Percentiles rank a stretch among this genome's conserved stretches.
Evolutionary conservation across 139 green algal species (phyloP).

Genomic region (Coccomyxa sp.): DNA sequence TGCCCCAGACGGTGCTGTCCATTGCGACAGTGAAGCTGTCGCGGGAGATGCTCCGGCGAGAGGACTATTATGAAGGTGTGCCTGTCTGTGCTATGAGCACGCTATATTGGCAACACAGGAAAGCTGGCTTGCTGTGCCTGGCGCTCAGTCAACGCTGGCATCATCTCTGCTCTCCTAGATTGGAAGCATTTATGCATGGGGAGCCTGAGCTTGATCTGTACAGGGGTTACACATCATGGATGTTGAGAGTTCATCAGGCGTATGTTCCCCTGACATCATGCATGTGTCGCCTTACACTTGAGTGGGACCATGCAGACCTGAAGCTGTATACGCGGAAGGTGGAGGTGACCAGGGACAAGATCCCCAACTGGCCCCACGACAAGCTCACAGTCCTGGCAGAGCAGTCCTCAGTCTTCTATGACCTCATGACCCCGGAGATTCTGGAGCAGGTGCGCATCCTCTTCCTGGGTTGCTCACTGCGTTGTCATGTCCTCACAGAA

Average conservation of each 20-base stretch:
- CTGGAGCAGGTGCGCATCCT: slow-evolving; percentile 9
- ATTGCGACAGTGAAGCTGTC: slow-evolving; percentile 14
- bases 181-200: too few species aligned
- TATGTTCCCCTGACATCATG: too few species aligned
- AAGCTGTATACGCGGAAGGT: slow-evolving; percentile 12
- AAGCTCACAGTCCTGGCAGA: slow-evolving; percentile 29
- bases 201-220: too few species aligned
- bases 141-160: too few species aligned
- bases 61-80: slow-evolving; percentile 17
- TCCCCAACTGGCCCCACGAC: slow-evolving; percentile 19
- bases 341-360: slow-evolving; percentile 12
- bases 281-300: too few species aligned
- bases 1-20: slow-evolving; percentile 32
- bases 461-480: background rate
- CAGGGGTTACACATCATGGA: too few species aligned
- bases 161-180: too few species aligned
- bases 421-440: slow-evolving; percentile 21
- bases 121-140: too few species aligned
- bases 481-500: background rate
- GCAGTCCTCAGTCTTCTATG: slow-evolving; percentile 28
- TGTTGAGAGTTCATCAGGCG: too few species aligned
- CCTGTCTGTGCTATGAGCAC: background rate
- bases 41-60: slow-evolving; percentile 17
- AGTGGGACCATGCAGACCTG: slow-evolving; percentile 20
- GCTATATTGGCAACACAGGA: too few species aligned